Conservation (phyloP, 2,329 filamentous ascomycete species). For the Aspergillus fumigatiaffinis region DNA sequence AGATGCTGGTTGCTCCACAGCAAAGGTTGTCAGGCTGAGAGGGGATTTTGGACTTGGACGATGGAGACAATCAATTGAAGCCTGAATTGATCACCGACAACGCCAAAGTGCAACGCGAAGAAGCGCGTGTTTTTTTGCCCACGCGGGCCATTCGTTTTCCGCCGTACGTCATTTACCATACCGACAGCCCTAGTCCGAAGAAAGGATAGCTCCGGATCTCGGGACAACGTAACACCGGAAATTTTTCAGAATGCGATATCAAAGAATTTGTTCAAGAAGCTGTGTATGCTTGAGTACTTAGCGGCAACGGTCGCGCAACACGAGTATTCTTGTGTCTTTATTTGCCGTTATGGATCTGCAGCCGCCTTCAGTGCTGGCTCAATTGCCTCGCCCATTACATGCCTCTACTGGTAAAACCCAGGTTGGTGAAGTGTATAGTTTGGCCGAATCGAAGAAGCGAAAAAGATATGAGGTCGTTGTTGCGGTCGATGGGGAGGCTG, state of each 20-base stretch:
- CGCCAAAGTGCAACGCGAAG: constrained; percentile 16
- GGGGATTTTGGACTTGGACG: not conserved
- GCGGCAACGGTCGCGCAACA: constrained; percentile 11
- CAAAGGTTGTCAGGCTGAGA: not conserved
- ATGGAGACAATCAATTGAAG: constrained; percentile 7
- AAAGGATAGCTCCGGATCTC: constrained; percentile 9
- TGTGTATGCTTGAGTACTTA: not conserved
- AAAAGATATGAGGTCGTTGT: constrained; percentile 60
- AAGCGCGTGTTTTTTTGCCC: constrained; percentile 16
- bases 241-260: constrained; percentile 31
- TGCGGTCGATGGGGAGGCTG: constrained; percentile 57
- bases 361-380: constrained; percentile 42
- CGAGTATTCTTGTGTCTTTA: not conserved
- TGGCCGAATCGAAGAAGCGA: constrained; percentile 55
- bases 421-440: constrained; percentile 49
- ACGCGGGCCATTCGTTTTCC: constrained; percentile 4
- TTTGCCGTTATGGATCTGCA: constrained; percentile 39
- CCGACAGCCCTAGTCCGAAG: not conserved
- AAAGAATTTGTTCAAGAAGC: constrained; percentile 16
- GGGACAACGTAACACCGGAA: constrained; percentile 31
- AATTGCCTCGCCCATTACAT: constrained; percentile 43
- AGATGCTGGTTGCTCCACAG: not conserved
- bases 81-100: constrained; percentile 1
- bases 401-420: constrained; percentile 38
- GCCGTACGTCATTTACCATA: constrained; percentile 15